Percentiles rank a stretch among this genome's conserved stretches.
phyloP scores from a whole-genome alignment of 768 basidiomycete genomes.

The Amanita molliuscula region DNA sequence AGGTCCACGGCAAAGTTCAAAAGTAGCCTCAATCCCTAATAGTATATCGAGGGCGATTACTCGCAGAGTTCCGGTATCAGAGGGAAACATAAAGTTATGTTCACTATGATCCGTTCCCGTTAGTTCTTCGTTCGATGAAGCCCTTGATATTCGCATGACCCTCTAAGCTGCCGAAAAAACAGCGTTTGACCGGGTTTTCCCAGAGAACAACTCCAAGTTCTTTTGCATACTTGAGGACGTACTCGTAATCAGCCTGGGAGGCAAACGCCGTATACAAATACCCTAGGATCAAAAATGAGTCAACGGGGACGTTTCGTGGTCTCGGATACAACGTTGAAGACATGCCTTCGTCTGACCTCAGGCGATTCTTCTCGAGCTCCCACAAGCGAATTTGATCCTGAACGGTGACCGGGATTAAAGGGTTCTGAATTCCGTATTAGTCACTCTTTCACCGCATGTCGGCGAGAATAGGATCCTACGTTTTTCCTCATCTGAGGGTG shows the following conservation, averaged over 20 bases:
- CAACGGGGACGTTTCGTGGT: slow-evolving; percentile 14
- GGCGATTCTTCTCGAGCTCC: slow-evolving; percentile 91
- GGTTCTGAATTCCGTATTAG: slow-evolving; percentile 46
- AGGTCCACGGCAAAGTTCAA: neutral
- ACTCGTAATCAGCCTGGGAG: slow-evolving; percentile 80
- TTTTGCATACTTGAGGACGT: slow-evolving; percentile 77
- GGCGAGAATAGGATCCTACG: slow-evolving; percentile 30
- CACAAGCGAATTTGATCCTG: slow-evolving; percentile 97
- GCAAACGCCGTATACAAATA: slow-evolving; percentile 85
- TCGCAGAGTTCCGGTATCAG: neutral
- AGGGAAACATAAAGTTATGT: neutral
- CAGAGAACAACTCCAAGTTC: slow-evolving; percentile 76
- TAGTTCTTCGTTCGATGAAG: slow-evolving; percentile 66
- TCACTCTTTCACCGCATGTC: slow-evolving; percentile 13
- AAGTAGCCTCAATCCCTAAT: neutral
- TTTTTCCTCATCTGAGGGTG: slow-evolving; percentile 98
- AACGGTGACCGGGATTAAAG: slow-evolving; percentile 90
- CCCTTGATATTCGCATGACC: slow-evolving; percentile 60
- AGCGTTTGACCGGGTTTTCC: slow-evolving; percentile 65
- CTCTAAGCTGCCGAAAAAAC: slow-evolving; percentile 75
- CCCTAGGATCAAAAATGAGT: slow-evolving; percentile 32
- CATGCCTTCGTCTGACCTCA: slow-evolving; percentile 81
- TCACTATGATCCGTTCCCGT: slow-evolving; percentile 1
- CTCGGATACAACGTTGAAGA: slow-evolving; percentile 11
- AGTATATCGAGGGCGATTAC: neutral